phyloP scores from a whole-genome alignment of 768 basidiomycete genomes.

The Gautieria morchelliformis region DNA sequence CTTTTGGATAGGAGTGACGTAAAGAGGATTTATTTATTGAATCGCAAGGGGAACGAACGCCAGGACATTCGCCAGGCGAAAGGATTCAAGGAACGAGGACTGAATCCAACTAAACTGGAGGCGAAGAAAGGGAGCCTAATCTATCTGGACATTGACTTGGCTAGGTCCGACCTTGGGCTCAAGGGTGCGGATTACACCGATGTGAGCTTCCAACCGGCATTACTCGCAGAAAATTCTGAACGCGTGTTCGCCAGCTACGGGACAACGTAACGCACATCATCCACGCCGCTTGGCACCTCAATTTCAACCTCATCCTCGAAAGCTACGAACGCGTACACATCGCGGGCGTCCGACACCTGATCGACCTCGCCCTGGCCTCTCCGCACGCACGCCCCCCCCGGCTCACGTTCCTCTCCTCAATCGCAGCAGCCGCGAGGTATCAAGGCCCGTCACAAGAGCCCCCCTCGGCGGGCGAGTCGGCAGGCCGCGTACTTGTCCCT shows the following conservation, averaged over 20 bases:
- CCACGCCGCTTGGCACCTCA: constrained; percentile 10
- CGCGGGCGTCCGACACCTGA: constrained; percentile 10
- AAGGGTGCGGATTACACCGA: too few species aligned
- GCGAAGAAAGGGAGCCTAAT: not conserved
- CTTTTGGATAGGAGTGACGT: not conserved
- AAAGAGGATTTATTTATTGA: not conserved
- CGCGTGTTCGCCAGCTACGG: not conserved
- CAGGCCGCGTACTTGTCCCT: too few species aligned
- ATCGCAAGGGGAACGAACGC: not conserved
- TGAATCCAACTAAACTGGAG: too few species aligned
- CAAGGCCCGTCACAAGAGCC: too few species aligned
- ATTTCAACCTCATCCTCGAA: constrained; percentile 7
- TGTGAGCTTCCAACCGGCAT: too few species aligned
- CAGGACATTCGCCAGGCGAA: not conserved
- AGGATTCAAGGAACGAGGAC: not conserved
- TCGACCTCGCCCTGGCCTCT: constrained; percentile 10
- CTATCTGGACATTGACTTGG: not conserved
- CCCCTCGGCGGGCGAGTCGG: too few species aligned
- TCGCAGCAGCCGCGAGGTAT: too few species aligned
- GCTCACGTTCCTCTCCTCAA: too few species aligned
- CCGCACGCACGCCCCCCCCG: too few species aligned
- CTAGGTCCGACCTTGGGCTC: not conserved
- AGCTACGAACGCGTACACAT: constrained; percentile 11
- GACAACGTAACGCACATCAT: constrained; percentile 6
- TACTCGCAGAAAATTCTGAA: too few species aligned